Base-by-base conservation (phyloP, 345 rosid genomes). In the Citrus inodora region DNA sequence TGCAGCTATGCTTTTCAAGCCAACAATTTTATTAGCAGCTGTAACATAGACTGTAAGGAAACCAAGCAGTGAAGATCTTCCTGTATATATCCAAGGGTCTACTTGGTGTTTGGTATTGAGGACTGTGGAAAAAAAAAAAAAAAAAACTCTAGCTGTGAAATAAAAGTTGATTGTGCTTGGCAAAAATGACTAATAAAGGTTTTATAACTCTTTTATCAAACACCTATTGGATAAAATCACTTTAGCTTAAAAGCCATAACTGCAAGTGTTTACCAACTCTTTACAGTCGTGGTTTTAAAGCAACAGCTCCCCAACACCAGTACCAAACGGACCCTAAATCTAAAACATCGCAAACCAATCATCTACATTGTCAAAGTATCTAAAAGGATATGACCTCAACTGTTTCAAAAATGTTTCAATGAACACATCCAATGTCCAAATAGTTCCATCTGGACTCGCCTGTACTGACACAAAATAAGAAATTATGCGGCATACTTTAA, bases 1-100 rank as follows among this genome's bases (percentile, higher is more conserved):
- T 64, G 99, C 99, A 76, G 97, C 99, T 70, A 94, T 85, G 78
- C 93, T 91, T 87, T 94, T 96, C 69, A 96, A 85, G 76, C 93
- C 92, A 86, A 88, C 83, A 78, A 94, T 85, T 80, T 90, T 79
- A 79, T 78, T 68, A 75, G 89, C 88, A 82, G 86, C 87, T 79
- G 94, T 96, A 80, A 75, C 35, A 58, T 10, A 33, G 11, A 82
- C 58, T 79, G 40, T 91, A 92, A 90, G 94, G 89, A 85, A 82
- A 77, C 64, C 84, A 53, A 78, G 71, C 17, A 62, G 59, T 10
- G 40, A 74, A 74, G 55, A 25, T 27, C 19, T 40, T 42, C 40
- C 37, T 21, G n/a, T 62, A 1, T 28, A 42, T 42, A 46, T 46
- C 51, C 3, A 13, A 46, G 51, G 14, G 17, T 46, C 51, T 0